Base-by-base conservation (phyloP, 371 early-diverging fungal species). In the Syncephalastrum monosporum region DNA sequence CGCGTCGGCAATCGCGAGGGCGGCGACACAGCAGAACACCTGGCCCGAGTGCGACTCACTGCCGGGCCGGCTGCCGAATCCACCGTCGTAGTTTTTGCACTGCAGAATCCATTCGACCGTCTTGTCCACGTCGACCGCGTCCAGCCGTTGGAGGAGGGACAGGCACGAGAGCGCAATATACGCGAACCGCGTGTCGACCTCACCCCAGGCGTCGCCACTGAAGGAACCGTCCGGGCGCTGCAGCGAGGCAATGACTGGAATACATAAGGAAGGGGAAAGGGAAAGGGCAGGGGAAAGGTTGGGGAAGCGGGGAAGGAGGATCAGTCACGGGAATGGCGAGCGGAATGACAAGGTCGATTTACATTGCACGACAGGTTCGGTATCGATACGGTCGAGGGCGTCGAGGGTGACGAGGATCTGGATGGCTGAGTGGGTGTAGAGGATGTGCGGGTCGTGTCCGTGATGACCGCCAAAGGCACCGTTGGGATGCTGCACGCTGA, bases 71-170 rank as follows among this genome's bases (percentile, higher is more conserved):
- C 81, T 91, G 5, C 99, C 99, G 70, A 95, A 97, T 2, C 99
- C 99, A 42, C 99, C 99, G 79, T 99, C 99, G 65, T 89, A 91
- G 74, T 99, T 99, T 60, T 86, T 88, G 68, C 99, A 97, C 23
- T 67, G 49, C 6, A 84, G 64, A 6, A 98, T 77, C 72, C 89
- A 98, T 38, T 83, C 82, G 4, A 93, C 84, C 4, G 93, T 86
- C 46, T 81, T 86, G 23, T 81, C 73, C 5, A 88, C 53, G 64
- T 98, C 70, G 48, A 96, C 71, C 4, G 83, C 83, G 55, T 91
- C 87, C 52, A 92, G 59, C n/a, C 84, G 68, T 15, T 82, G 79
- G 19, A 99, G 65, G 21, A 99, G 68, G 19, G 91, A 85, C 54
- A 96, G 71, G 15, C 85, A 78, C 1, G 85, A 82, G 3, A 98